A percentile compares a stretch with the other conserved stretches of the same genome.
phyloP scores from a whole-genome alignment of 2,329 filamentous ascomycete species.

The Xylaria sp. region DNA sequence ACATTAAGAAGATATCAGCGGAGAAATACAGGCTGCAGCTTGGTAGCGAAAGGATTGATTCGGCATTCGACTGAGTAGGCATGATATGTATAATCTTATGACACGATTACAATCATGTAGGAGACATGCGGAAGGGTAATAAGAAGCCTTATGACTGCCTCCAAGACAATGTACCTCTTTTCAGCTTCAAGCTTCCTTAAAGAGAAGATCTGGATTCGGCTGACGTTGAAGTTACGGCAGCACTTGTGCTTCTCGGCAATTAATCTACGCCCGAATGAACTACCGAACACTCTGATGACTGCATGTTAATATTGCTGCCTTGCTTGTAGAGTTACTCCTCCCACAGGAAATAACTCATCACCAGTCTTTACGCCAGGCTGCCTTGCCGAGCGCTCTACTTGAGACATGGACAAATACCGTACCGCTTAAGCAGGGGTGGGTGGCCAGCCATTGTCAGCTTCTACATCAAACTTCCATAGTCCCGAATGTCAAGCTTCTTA shows the following conservation, averaged over 20 bases:
- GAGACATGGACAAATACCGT: neutral
- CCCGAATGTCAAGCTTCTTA: neutral
- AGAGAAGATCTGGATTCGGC: neutral
- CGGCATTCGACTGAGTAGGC: conserved; percentile 7
- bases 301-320: conserved; percentile 1
- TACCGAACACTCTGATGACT: neutral
- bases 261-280: conserved; percentile 19
- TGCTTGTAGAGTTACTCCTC: neutral
- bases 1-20: neutral
- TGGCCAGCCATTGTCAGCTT: neutral
- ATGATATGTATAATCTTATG: conserved; percentile 14
- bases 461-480: neutral
- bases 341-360: conserved; percentile 2
- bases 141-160: conserved; percentile 6
- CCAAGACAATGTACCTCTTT: neutral
- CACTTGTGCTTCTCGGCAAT: conserved; percentile 11
- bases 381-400: neutral
- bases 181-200: conserved; percentile 12
- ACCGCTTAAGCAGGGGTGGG: neutral
- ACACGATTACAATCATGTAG: conserved; percentile 14
- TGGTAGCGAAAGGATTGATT: conserved; percentile 16
- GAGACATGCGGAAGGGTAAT: conserved; percentile 5
- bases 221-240: neutral
- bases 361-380: neutral
- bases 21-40: conserved; percentile 5